A percentile compares a stretch with the other conserved stretches of the same genome.
Evolutionary conservation across 805 yeast species (phyloP).

Genomic region (Ogataea nonfermentans): DNA sequence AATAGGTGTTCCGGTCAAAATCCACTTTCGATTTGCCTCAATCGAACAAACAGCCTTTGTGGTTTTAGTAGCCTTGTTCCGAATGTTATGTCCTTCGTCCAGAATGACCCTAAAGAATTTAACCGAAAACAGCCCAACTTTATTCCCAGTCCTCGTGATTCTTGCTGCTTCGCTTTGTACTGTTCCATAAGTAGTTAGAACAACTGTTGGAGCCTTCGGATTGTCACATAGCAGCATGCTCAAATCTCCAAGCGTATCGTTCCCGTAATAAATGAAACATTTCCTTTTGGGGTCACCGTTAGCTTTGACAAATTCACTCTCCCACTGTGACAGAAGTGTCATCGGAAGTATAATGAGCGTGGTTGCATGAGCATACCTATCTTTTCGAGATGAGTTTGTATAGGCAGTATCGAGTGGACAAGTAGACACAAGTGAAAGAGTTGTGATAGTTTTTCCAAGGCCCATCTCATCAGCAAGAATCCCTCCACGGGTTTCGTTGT

Average conservation of each 20-base stretch:
- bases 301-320: constrained; percentile 66
- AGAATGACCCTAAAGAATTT: constrained; percentile 67
- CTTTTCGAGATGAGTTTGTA: constrained; percentile 10
- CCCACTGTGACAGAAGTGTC: constrained; percentile 92
- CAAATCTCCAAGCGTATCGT: constrained; percentile 51
- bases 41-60: constrained; percentile 73
- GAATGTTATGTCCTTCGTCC: constrained; percentile 89
- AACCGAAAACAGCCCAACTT: constrained; percentile 64
- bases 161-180: constrained; percentile 72
- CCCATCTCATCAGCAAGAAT: constrained; percentile 97
- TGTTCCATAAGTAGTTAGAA: constrained; percentile 86
- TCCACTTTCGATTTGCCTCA: constrained; percentile 71
- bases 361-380: constrained; percentile 61
- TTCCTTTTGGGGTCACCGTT: constrained; percentile 41
- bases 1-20: constrained; percentile 90
- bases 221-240: constrained; percentile 40
- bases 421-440: constrained; percentile 68
- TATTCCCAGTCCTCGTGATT: constrained; percentile 32
- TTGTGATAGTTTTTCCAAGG: constrained; percentile 86
- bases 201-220: constrained; percentile 57
- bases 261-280: constrained; percentile 76
- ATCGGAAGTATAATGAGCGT: constrained; percentile 86
- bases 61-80: constrained; percentile 75
- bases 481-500: constrained; percentile 69
- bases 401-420: constrained; percentile 50